Base-by-base conservation (phyloP, 306 rosid genomes). In the Cicer bijugum region DNA sequence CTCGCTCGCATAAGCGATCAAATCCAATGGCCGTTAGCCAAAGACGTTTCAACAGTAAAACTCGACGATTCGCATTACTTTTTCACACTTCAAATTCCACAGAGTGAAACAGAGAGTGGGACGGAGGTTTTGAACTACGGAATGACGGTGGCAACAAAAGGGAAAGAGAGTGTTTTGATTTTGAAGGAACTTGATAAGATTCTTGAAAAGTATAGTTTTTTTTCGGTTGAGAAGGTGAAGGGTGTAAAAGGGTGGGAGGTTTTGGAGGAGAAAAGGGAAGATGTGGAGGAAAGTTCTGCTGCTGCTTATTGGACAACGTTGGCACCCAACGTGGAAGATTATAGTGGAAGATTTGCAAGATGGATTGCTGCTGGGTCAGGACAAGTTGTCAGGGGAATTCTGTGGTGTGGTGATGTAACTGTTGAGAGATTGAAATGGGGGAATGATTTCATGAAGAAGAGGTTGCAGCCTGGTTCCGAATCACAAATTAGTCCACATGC, bases 241-340 rank as follows among this genome's bases (percentile, higher is more conserved):
- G 84, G 82, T 23, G 47, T 52, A 6, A 69, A 74, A 48, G 80
- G 70, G 0, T 87, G 90, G 89, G 89, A 75, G 82, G 92, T 79
- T 9, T 7, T 88, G 82, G 93, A 90, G 57, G 83, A 85, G 39
- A 85, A 67, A 80, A 86, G 40, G 76, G 87, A 82, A 1, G 28
- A 75, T 20, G 73, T 86, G 47, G 91, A 75, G 45, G 87, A 84
- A 55, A 83, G 67, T 28, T 90, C 93, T 23, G 92, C 84, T 1
- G 98, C 84, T 1, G 98, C 98, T 38, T 93, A 89, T 23, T 90
- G 98, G 98, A 88, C 96, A 0, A 93, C 96, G 0, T 44, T 93
- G 88, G 98, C 98, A 0, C 97, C 98, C 0, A 93, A 93, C 66
- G 98, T 93, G 5, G 97, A 93, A 46, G 98, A 93, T 81, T 93